Evolutionary conservation across 176 grass and related monocot species (phyloP).

Genomic region (Ensete glaucum): DNA sequence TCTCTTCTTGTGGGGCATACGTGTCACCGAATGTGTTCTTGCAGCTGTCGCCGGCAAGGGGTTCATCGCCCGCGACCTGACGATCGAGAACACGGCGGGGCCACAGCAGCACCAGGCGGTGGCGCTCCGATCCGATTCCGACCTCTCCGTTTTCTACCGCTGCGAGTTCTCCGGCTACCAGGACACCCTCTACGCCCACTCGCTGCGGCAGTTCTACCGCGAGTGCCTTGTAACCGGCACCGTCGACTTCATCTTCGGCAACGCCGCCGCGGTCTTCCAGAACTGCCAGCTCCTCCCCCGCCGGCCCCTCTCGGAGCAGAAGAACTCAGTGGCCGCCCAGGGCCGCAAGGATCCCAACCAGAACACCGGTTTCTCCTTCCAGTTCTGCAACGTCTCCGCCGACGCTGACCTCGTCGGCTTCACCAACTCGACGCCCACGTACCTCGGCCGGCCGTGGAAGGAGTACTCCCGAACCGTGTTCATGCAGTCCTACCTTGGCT

Average conservation of each 20-base stretch:
- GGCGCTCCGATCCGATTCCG: constrained; percentile 12
- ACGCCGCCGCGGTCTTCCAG: constrained; percentile 17
- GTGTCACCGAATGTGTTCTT: background rate
- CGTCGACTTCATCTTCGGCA: constrained; percentile 14
- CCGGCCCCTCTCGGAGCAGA: background rate
- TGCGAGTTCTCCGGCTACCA: constrained; percentile 4
- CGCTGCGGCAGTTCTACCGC: constrained; percentile 20
- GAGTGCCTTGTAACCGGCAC: constrained; percentile 8
- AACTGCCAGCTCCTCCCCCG: background rate
- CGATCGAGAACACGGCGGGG: constrained; percentile 13
- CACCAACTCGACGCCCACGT: background rate
- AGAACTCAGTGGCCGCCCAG: constrained; percentile 14
- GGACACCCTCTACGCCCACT: constrained; percentile 15
- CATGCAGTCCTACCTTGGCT: constrained; percentile 1
- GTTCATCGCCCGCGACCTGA: constrained; percentile 14
- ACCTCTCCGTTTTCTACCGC: constrained; percentile 11
- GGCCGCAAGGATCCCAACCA: constrained; percentile 2
- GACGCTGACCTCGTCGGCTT: background rate
- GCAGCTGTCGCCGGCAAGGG: constrained; percentile 4
- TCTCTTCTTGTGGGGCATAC: background rate
- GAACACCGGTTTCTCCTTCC: constrained; percentile 19
- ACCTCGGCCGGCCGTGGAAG: constrained; percentile 18
- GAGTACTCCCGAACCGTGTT: constrained; percentile 11
- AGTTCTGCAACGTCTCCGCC: constrained; percentile 14
- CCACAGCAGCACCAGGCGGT: constrained; percentile 13